Evolutionary conservation across 768 basidiomycete species (phyloP), one percentile per base, ranked within the genome.

Genomic region (Holtermanniella nyarrowii): DNA sequence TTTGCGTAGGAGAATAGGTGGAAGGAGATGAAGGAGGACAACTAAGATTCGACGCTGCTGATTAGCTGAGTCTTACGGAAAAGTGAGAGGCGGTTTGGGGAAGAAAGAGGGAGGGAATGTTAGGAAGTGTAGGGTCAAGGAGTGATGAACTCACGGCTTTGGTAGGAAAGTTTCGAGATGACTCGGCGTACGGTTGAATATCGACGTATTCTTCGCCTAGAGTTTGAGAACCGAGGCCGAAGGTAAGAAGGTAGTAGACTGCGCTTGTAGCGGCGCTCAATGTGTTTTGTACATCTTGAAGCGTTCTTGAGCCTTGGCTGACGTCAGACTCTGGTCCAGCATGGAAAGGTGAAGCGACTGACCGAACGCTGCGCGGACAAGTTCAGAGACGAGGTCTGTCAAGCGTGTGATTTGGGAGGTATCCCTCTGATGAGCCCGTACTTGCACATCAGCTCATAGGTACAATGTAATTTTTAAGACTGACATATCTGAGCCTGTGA

Each of bases 131-230:
- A 49, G 49, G n/a, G 13, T 23, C n/a, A 16, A 7, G n/a, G n/a
- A n/a, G n/a, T n/a, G 12, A 20, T 14, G 27, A 1, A 54, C 62
- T 54, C n/a, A 65, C 66, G 25, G 37, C 24, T 18, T 56, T 43
- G 3, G 59, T 55, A 16, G 55, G 66, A 42, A 59, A 53, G 26
- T 55, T 50, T 12, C 52, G 41, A 25, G 44, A 49, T 42, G 49
- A 25, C 12, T 26, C 23, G 42, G 65, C 50, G 23, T 59, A 56
- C 4, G 69, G 66, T 23, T 62, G 42, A n/a, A 73, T 68, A 48
- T 73, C 72, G 14, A 68, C 69, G 42, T 73, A 73, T 44, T 73
- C 72, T 47, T 73, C 72, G 10, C 72, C 72, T 14, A 73, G 44
- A 3, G 72, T 71, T 49, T 66, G 67, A 0, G 46, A 48, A 1